A percentile compares a stretch with the other conserved stretches of the same genome.
Evolutionary conservation across 805 yeast species (phyloP).

Genomic region (Priceomyces medius): DNA sequence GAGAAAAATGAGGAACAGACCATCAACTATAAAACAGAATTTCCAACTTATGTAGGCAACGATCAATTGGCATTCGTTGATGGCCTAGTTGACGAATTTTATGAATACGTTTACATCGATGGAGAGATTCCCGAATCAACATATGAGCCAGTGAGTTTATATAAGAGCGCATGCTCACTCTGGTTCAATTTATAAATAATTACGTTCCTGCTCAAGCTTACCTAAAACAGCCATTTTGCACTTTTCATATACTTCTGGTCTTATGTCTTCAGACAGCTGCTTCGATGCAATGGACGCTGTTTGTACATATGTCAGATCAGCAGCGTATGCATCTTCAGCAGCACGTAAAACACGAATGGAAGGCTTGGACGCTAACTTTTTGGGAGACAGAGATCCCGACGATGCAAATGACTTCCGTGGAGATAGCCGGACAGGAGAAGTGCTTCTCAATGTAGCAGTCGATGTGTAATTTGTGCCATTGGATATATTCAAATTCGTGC

Average conservation of each 20-base stretch:
- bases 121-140: slow-evolving; percentile 4
- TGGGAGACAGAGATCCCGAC: slow-evolving; percentile 3
- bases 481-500: not conserved
- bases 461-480: not conserved
- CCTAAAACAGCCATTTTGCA: slow-evolving; percentile 27
- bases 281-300: not conserved
- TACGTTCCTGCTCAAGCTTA: slow-evolving; percentile 18
- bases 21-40: not conserved
- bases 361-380: slow-evolving; percentile 2
- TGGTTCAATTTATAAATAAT: slow-evolving; percentile 5
- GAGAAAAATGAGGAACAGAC: not conserved
- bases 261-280: slow-evolving; percentile 7
- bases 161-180: not conserved
- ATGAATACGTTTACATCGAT: slow-evolving; percentile 2
- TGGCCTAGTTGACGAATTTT: slow-evolving; percentile 1
- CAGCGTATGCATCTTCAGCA: not conserved
- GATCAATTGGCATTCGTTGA: not conserved
- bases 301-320: not conserved
- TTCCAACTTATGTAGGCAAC: not conserved
- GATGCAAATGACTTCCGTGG: slow-evolving; percentile 11
- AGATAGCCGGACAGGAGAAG: slow-evolving; percentile 9
- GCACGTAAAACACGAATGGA: slow-evolving; percentile 1
- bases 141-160: slow-evolving; percentile 1
- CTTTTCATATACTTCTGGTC: slow-evolving; percentile 25
- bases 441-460: slow-evolving; percentile 4